Evolutionary conservation across 2,329 filamentous ascomycete species (phyloP), one percentile per base, ranked within the genome.

Genomic region (Sporothrix pseudoabietina): DNA sequence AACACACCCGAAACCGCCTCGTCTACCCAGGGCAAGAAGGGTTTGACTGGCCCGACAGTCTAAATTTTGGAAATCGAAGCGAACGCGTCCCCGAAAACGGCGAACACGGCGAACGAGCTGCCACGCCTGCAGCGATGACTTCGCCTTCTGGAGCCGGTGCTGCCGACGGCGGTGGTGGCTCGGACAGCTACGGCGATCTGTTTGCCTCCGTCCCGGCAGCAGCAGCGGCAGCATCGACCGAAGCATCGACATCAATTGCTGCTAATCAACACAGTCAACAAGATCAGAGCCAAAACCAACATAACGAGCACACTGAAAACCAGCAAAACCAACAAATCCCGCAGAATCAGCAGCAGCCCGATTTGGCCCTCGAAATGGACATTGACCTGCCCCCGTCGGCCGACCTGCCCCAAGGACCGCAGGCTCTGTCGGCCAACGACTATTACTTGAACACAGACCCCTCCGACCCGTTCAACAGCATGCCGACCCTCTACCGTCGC

Each of bases 91-190:
- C 22, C 52, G 52, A 14, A 55, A 26, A 55, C 52, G n/a, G 10
- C 10, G 57, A 10, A 10, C 10, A 35, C 81, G 86, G 84, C 85
- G 86, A 86, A 87, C 83, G 85, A 87, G 86, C 86, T 87, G 85
- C 85, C 81, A 10, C 12, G 12, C 77, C 76, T 72, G 71, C 81
- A 88, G 87, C 86, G 86, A 88, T 88, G 87, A 87, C 85, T 87
- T 88, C 86, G 87, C 87, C 86, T 9, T 30, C 39, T 47, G 61
- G 44, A 61, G 26, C 22, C 57, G 32, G 30, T n/a, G 35, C 35
- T 35, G 8, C 8, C 35, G 26, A 16, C 44, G 44, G 44, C 44
- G 3, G 10, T 12, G 44, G 10, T 19, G 44, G 14, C 14, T 2
- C 44, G 14, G 14, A 1, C 4, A 19, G 4, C 12, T 49, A 16